phyloP scores from a whole-genome alignment of 1,284 basidiomycete species.

The Vanrija pseudolonga region DNA sequence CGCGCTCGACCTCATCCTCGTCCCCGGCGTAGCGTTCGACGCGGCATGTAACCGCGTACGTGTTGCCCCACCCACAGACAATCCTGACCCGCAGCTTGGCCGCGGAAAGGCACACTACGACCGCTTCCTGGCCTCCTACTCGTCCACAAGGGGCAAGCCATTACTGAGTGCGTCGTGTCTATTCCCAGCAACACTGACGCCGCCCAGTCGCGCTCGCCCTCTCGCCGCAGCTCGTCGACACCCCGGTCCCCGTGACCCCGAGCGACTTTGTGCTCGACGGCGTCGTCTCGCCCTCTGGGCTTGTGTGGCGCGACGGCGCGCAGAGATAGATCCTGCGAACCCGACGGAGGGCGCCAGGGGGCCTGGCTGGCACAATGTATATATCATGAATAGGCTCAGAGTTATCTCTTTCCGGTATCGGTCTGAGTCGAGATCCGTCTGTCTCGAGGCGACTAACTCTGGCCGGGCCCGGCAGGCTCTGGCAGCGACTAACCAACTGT shows the following conservation, averaged over 20 bases:
- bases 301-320: slow-evolving; percentile 28
- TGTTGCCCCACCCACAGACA: neutral
- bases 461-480: no score
- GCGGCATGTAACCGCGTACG: slow-evolving; percentile 41
- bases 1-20: slow-evolving; percentile 40
- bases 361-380: neutral
- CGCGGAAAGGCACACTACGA: slow-evolving; percentile 49
- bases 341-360: no score
- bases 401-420: no score
- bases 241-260: slow-evolving; percentile 33
- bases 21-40: slow-evolving; percentile 49
- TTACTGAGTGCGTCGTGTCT: slow-evolving; percentile 29
- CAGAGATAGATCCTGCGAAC: neutral
- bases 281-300: slow-evolving; percentile 33
- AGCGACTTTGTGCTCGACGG: slow-evolving; percentile 39
- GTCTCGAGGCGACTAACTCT: no score
- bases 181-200: neutral
- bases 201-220: slow-evolving; percentile 46
- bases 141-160: slow-evolving; percentile 21
- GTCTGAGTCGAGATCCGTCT: no score
- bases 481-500: no score
- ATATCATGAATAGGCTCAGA: no score
- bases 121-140: slow-evolving; percentile 38
- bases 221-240: slow-evolving; percentile 33
- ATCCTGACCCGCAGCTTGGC: slow-evolving; percentile 35